phyloP scores from a whole-genome alignment of 768 basidiomycete species.

The Suillus subaureus region DNA sequence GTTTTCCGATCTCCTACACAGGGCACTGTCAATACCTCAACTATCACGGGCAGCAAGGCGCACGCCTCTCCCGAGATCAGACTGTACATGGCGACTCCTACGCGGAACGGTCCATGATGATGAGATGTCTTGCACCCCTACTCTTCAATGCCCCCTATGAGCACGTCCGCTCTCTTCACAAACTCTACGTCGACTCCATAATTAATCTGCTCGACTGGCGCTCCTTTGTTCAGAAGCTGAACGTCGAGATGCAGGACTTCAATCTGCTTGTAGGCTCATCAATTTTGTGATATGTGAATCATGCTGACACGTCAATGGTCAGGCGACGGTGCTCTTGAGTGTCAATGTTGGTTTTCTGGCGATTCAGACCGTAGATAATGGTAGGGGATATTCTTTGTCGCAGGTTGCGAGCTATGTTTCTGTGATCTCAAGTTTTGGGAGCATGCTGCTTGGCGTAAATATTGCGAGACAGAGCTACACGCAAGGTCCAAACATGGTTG shows the following conservation, averaged over 20 bases:
- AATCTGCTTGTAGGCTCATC: conserved; percentile 23
- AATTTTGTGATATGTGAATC: background rate
- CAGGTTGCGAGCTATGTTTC: conserved; percentile 56
- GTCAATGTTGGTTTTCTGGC: conserved; percentile 38
- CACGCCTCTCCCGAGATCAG: conserved; percentile 46
- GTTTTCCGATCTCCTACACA: conserved; percentile 7
- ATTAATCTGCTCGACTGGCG: conserved; percentile 21
- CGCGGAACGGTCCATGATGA: conserved; percentile 17
- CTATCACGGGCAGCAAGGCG: conserved; percentile 46
- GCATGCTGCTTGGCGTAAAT: conserved; percentile 49
- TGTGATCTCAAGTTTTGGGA: conserved; percentile 47
- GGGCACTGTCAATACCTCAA: conserved; percentile 41
- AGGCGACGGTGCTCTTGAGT: conserved; percentile 36
- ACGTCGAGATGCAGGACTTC: conserved; percentile 28
- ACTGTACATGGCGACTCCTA: conserved; percentile 34
- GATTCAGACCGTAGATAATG: conserved; percentile 29
- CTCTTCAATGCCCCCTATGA: conserved; percentile 31
- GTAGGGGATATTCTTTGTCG: conserved; percentile 36
- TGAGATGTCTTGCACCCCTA: conserved; percentile 23
- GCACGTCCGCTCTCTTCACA: conserved; percentile 28
- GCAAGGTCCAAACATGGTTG: conserved; percentile 35
- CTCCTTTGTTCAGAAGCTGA: conserved; percentile 24
- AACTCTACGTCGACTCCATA: conserved; percentile 21
- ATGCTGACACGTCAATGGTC: background rate
- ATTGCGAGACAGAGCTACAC: conserved; percentile 47